Base-by-base conservation (phyloP, 2,329 filamentous ascomycete species). In the Verticillium nubilum region DNA sequence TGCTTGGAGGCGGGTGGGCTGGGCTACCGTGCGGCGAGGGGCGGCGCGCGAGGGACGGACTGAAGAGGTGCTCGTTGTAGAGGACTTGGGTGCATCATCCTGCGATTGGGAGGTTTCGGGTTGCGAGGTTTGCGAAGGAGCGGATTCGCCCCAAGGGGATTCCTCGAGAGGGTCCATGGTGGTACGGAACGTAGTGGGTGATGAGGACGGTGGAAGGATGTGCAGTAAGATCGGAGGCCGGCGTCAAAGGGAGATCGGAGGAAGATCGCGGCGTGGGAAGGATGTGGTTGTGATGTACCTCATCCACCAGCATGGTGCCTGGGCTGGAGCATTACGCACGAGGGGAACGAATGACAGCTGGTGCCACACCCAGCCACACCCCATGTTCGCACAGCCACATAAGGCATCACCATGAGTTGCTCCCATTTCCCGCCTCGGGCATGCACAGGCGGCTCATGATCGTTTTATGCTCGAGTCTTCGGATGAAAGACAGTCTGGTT, bases 1-100 rank as follows among this genome's bases (percentile, higher is more conserved):
- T 62, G 88, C 88, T 75, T 94, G 87, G 62, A 94, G 87, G 58
- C 86, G 88, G 54, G 90, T 92, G 29, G 89, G 85, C 71, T 93
- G 89, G 61, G 88, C 87, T 66, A 88, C 87, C 69, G 92, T 78
- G 63, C 86, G 84, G 64, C 86, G 85, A 37, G 80, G 80, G 3
- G 71, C 73, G n/a, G 75, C 71, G 63, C 80, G 78, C 27, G 78
- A 77, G 12, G 78, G 72, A 31, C 80, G 78, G 63, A 73, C 60
- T 10, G 69, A 66, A 17, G 66, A 58, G 28, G 68, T 62, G 25
- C 64, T 58, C 25, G 73, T 63, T 29, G 74, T 59, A 27, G 70
- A 65, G 26, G 67, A 65, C 52, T 72, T 70, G 57, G 72, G 63
- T 42, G 69, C 60, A 37, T 54, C 68, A 62, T 57, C 61, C 60